Conservation (phyloP, 768 basidiomycete genomes). For the Boletus pseudo-olivaceus region DNA sequence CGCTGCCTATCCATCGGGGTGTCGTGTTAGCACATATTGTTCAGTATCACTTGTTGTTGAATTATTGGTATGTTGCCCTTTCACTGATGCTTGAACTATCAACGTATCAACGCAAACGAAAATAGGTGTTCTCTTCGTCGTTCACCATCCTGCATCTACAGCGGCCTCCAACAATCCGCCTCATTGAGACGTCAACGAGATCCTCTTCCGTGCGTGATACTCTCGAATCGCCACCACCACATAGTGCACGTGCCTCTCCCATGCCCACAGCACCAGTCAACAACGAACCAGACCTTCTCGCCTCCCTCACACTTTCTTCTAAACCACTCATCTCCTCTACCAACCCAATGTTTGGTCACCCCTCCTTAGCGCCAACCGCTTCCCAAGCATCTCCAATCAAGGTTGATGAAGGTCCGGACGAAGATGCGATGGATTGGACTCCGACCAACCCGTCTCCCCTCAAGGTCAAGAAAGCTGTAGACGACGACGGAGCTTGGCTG, state of each 20-base stretch:
- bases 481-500: slow-evolving; percentile 47
- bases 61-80: slow-evolving; percentile 45
- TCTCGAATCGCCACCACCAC: slow-evolving; percentile 31
- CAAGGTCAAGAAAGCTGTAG: slow-evolving; percentile 21
- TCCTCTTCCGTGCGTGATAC: slow-evolving; percentile 39
- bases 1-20: slow-evolving; percentile 34
- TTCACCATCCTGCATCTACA: slow-evolving; percentile 57
- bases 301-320: slow-evolving; percentile 61
- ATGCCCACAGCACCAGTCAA: slow-evolving; percentile 19
- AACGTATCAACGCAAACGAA: slow-evolving; percentile 3
- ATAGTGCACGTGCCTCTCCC: slow-evolving; percentile 25
- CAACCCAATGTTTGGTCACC: slow-evolving; percentile 66
- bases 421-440: slow-evolving; percentile 66
- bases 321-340: slow-evolving; percentile 48
- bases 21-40: slow-evolving; percentile 45
- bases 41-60: slow-evolving; percentile 46
- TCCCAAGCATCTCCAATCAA: slow-evolving; percentile 23
- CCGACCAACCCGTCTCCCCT: slow-evolving; percentile 43
- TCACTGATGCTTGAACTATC: neutral
- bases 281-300: slow-evolving; percentile 56
- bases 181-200: slow-evolving; percentile 53
- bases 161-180: slow-evolving; percentile 66
- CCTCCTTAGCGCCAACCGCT: slow-evolving; percentile 49
- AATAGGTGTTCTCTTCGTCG: slow-evolving; percentile 51
- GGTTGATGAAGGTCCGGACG: slow-evolving; percentile 28